Evolutionary conservation across 192 early-diverging fungal genomes (phyloP), one percentile per base, ranked within the genome.

Genomic region (Linnemannia schmuckeri): DNA sequence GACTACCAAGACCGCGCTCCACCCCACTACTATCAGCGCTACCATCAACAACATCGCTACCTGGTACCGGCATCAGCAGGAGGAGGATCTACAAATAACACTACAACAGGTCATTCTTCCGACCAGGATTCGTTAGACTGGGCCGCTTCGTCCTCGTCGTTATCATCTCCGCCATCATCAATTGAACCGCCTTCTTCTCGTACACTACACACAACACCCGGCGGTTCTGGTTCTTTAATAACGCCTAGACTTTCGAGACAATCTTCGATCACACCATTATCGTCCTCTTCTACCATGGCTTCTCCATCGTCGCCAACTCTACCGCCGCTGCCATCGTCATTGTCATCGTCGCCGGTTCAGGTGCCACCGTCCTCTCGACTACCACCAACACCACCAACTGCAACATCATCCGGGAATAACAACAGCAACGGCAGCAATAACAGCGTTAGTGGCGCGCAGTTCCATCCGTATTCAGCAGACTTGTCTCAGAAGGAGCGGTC

Each of bases 401-500:
- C 57, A 27, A 1, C 27, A 33, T 35, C 61, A 33, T 15, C 30
- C 61, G 27, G 61, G 27, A 66, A 66, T 61, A 61, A 12, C 30
- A 57, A 5, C 24, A n/a, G 24, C 55, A 57, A 24, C 55, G 20
- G 17, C 20, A 20, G 52, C 52, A 66, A 30, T 66, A 30, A 30
- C 12, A 35, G 9, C 24, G 5, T 7, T 24, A 55, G n/a, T 57
- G 55, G 55, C n/a, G 8, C 12, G 0, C 61, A 66, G 27, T 10
- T 66, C 61, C 61, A 30, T 66, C 61, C 61, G 4, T 66, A 33
- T 33, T 66, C 61, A 15, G 27, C 61, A 66, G 61, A 66, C 30
- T 33, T 66, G 61, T 66, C 61, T 27, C 61, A 66, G 49, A 52
- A 52, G 13, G 61, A 66, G 61, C 61, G 61, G 30, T 66, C 61